Conservation (phyloP, 306 rosid species). For the Acacia confusa region DNA sequence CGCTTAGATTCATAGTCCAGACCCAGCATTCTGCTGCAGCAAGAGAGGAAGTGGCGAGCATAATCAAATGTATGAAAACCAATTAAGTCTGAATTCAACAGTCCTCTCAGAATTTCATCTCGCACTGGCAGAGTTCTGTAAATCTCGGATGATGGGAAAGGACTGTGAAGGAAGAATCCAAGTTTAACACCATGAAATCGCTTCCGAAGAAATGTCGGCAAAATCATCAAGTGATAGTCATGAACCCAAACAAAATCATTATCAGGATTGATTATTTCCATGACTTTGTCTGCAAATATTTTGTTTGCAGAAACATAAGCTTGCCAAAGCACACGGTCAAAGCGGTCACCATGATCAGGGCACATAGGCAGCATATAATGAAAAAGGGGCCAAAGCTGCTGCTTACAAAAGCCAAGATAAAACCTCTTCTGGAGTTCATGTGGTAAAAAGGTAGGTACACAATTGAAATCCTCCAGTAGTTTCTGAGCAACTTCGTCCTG, state of each 20-base stretch:
- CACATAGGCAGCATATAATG: slow-evolving; percentile 84
- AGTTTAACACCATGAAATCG: slow-evolving; percentile 61
- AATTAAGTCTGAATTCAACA: slow-evolving; percentile 73
- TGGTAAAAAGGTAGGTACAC: slow-evolving; percentile 79
- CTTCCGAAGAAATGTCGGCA: slow-evolving; percentile 77
- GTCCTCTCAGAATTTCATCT: slow-evolving; percentile 71
- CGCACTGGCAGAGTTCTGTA: slow-evolving; percentile 78
- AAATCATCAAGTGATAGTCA: slow-evolving; percentile 80
- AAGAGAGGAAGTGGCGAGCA: slow-evolving; percentile 85
- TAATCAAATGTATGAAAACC: slow-evolving; percentile 90
- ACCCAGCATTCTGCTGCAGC: slow-evolving; percentile 89
- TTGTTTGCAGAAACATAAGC: slow-evolving; percentile 83
- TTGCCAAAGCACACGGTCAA: slow-evolving; percentile 72
- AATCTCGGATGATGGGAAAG: slow-evolving; percentile 77
- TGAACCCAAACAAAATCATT: slow-evolving; percentile 85
- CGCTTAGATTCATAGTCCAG: slow-evolving; percentile 79
- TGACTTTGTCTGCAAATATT: slow-evolving; percentile 76
- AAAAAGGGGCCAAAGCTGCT: slow-evolving; percentile 80
- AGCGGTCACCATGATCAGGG: slow-evolving; percentile 76
- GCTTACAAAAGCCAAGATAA: slow-evolving; percentile 70
- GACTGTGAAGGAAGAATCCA: slow-evolving; percentile 87
- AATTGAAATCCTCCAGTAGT: slow-evolving; percentile 63
- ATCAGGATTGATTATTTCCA: slow-evolving; percentile 77
- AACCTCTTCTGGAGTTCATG: slow-evolving; percentile 60
- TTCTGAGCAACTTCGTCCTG: slow-evolving; percentile 79